These are phyloP conservation scores for Endocalyx cinctus DNA, from an alignment of 2,329 filamentous ascomycete genomes.

Conservation along the genomic window DNA sequence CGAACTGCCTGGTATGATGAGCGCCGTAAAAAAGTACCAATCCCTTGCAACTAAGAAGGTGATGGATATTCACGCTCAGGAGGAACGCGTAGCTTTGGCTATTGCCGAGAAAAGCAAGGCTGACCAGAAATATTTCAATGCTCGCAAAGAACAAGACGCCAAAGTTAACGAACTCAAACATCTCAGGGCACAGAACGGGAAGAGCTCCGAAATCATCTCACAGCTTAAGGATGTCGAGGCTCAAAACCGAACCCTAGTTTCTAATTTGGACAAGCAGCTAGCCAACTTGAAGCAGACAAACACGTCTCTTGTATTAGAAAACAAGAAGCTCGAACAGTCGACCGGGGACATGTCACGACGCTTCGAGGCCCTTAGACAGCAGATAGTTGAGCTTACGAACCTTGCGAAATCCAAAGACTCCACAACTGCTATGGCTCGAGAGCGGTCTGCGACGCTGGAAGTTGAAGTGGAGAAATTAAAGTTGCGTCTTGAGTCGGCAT, in stretches of 20 bases:
- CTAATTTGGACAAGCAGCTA: conserved; percentile 87
- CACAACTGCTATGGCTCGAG: conserved; percentile 43
- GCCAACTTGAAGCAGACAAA: conserved; percentile 78
- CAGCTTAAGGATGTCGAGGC: conserved; percentile 88
- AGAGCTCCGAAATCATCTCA: conserved; percentile 89
- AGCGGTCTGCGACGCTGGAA: conserved; percentile 59
- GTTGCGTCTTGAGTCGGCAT: conserved; percentile 69
- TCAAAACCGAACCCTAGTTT: conserved; percentile 67
- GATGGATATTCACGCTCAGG: conserved; percentile 66
- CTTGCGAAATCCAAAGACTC: conserved; percentile 73
- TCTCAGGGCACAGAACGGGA: conserved; percentile 76
- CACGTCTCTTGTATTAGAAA: conserved; percentile 63
- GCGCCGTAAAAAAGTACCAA: conserved; percentile 85
- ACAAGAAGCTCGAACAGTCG: conserved; percentile 69
- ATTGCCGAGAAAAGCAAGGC: conserved; percentile 91
- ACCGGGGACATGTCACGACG: conserved; percentile 65
- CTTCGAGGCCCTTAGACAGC: conserved; percentile 67
- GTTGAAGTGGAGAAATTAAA: conserved; percentile 77
- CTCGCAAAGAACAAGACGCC: conserved; percentile 89
- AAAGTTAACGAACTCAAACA: conserved; percentile 75
- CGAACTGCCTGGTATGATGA: conserved; percentile 84
- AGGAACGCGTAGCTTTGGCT: conserved; percentile 71
- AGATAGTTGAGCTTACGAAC: conserved; percentile 71
- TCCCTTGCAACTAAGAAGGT: conserved; percentile 82
- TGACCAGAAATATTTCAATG: conserved; percentile 96